These are phyloP conservation scores for Tanacetum coccineum DNA, from an alignment of 129 eudicot genomes.

Conservation along the genomic window DNA sequence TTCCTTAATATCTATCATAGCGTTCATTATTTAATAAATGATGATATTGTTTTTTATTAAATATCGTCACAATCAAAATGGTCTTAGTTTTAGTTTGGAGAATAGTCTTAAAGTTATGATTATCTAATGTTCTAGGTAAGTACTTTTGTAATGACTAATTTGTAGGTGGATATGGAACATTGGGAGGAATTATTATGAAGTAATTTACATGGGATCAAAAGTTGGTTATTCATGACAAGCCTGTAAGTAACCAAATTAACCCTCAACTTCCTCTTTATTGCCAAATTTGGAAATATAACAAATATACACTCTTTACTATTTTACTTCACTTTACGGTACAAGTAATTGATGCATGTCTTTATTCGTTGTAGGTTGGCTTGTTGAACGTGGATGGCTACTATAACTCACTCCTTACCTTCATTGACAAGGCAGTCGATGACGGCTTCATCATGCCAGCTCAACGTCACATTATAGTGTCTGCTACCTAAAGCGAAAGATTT, in stretches of 20 bases:
- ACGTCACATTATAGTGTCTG: slow-evolving; percentile 55
- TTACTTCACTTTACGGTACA: background rate
- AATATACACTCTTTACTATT: no score
- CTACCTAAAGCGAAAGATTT: slow-evolving; percentile 44
- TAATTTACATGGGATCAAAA: slow-evolving; percentile 69
- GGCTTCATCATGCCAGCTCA: slow-evolving; percentile 60
- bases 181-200: slow-evolving; percentile 65
- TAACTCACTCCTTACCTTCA: slow-evolving; percentile 48
- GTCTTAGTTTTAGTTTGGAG: background rate
- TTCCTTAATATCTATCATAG: no score
- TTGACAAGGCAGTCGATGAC: slow-evolving; percentile 63
- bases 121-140: background rate
- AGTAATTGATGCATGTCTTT: background rate
- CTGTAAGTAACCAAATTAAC: slow-evolving; percentile 38
- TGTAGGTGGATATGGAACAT: slow-evolving; percentile 66
- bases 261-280: slow-evolving; percentile 9
- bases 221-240: slow-evolving; percentile 70
- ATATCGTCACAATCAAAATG: slow-evolving; percentile 21
- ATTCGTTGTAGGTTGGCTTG: slow-evolving; percentile 47
- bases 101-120: slow-evolving; percentile 11
- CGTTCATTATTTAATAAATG: background rate
- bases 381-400: slow-evolving; percentile 62
- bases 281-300: slow-evolving; percentile 22
- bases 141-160: slow-evolving; percentile 6
- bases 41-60: background rate